Evolutionary conservation across 371 early-diverging fungal species (phyloP), one percentile per base, ranked within the genome.

Genomic region (Coemansia sp.): DNA sequence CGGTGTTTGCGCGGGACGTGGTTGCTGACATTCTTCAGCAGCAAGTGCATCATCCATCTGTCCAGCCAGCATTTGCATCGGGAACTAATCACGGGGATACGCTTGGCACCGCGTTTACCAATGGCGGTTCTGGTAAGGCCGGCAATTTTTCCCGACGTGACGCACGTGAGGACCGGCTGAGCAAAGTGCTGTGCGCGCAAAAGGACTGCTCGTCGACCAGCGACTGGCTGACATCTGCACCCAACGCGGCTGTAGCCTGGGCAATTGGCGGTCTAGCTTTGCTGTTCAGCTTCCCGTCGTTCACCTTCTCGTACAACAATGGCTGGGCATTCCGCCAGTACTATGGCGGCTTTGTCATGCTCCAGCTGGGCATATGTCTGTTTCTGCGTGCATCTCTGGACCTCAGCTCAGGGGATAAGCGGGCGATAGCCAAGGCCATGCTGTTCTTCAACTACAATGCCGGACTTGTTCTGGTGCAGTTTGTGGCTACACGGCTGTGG

Each of bases 361-460:
- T 53, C 11, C 11, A 38, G n/a, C 34, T 63, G 4, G 42, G 9
- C 11, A 16, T 68, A 2, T 65, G 68, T n/a, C 39, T 68, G 36
- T 40, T 54, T 1, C 30, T 68, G 14, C 58, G 68, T 6, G 68
- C 68, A 34, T 52, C 58, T 1, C 36, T 68, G 4, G 20, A 40
- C 8, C 40, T 39, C 5, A 12, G 38, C 0, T n/a, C 26, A 0
- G 56, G 64, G 33, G 26, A 58, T 33, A 64, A 64, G 51, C 31
- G 26, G 42, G 33, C 53, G 5, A 52, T 66, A 10, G 57, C 65
- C 41, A 39, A 33, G 0, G 59, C 48, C 0, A 54, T 53, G 0
- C 10, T 68, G 41, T 33, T 63, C 1, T 58, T 68, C 35, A 68
- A 68, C 36, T 68, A 57, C 41, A 2, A 16, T 4, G 57, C 66